Percentiles rank a stretch among this genome's conserved stretches.
Conservation (phyloP, 2,329 filamentous ascomycete genomes). For the Fusarium globosum region DNA sequence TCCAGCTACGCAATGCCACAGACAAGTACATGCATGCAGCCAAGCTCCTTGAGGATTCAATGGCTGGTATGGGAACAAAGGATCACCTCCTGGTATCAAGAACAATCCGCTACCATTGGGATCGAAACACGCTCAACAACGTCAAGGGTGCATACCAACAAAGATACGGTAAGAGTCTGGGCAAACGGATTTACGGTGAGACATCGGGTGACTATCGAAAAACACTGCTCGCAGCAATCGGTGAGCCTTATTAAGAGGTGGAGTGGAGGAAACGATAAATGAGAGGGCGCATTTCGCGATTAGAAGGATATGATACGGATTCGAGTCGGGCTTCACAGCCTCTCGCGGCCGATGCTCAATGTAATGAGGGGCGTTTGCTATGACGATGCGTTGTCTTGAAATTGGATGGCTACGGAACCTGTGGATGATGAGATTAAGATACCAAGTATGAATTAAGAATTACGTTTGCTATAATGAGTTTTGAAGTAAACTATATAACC, state of each 20-base stretch:
- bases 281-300: background rate
- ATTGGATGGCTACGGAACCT: background rate
- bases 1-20: conserved; percentile 79
- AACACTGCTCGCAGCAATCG: conserved; percentile 77
- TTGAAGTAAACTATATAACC: background rate
- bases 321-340: conserved; percentile 9
- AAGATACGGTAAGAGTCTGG: conserved; percentile 74
- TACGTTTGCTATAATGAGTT: background rate
- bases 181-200: conserved; percentile 79
- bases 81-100: conserved; percentile 81
- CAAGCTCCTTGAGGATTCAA: conserved; percentile 81
- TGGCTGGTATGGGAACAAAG: conserved; percentile 89
- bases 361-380: conserved; percentile 31
- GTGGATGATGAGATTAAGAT: conserved; percentile 20
- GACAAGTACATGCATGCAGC: conserved; percentile 90
- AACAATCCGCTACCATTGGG: conserved; percentile 87
- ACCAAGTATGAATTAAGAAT: conserved; percentile 17
- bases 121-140: conserved; percentile 76
- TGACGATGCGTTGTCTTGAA: conserved; percentile 11
- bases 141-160: conserved; percentile 83
- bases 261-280: background rate
- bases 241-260: conserved; percentile 52
- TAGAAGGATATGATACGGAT: conserved; percentile 5
- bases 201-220: conserved; percentile 86
- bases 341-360: conserved; percentile 23